Evolutionary conservation across 2,329 filamentous ascomycete genomes (phyloP).

Genomic region (Exophiala bonariae): DNA sequence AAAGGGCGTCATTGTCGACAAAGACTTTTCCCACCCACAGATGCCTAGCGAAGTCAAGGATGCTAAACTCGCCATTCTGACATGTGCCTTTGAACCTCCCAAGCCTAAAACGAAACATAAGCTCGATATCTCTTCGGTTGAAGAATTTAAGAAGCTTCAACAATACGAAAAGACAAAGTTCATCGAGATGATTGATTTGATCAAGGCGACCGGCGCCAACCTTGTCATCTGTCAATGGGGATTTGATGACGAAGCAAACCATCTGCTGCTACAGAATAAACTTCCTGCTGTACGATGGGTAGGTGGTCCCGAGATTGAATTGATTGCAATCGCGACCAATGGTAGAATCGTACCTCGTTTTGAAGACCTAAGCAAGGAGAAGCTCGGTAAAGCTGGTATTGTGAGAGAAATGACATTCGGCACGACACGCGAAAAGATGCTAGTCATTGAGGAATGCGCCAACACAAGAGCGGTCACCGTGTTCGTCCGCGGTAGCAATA

Average conservation of each 20-base stretch:
- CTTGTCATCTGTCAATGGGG: conserved; percentile 99
- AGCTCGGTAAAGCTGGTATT: conserved; percentile 84
- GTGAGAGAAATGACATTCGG: conserved; percentile 96
- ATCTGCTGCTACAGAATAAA: conserved; percentile 91
- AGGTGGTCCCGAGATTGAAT: conserved; percentile 93
- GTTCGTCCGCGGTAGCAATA: conserved; percentile 97
- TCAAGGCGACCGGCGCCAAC: conserved; percentile 96
- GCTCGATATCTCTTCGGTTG: conserved; percentile 92
- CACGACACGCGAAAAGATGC: conserved; percentile 98
- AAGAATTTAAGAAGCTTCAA: conserved; percentile 98
- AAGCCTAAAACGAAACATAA: conserved; percentile 99
- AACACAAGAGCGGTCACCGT: conserved; percentile 96
- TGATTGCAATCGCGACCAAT: conserved; percentile 98
- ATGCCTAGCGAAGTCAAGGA: conserved; percentile 96
- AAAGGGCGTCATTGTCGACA: conserved; percentile 98
- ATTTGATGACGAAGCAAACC: conserved; percentile 98
- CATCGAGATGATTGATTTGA: conserved; percentile 96
- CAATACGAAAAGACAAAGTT: conserved; percentile 96
- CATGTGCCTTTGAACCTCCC: conserved; percentile 95
- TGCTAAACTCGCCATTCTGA: conserved; percentile 96
- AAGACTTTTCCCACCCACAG: conserved; percentile 98
- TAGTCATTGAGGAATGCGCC: conserved; percentile 98
- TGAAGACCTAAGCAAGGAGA: conserved; percentile 86
- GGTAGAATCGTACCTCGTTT: conserved; percentile 96
- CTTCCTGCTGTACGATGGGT: conserved; percentile 97